phyloP scores from a whole-genome alignment of 768 basidiomycete species.

The Pulveroboletus ravenelii region DNA sequence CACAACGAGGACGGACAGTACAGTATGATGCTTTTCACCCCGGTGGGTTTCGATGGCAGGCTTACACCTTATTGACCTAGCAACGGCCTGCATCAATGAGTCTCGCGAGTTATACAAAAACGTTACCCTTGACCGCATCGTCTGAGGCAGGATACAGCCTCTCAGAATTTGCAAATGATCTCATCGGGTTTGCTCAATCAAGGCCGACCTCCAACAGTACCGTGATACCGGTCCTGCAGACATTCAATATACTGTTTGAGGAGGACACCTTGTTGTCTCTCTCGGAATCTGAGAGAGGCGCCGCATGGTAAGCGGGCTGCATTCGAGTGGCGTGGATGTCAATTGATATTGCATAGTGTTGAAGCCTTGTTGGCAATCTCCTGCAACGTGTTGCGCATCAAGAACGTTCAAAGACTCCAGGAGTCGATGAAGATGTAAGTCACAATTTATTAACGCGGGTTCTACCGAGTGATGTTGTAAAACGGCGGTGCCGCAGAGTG shows the following conservation, averaged over 20 bases:
- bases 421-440: slow-evolving; percentile 81
- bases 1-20: slow-evolving; percentile 80
- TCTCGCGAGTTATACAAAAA: slow-evolving; percentile 53
- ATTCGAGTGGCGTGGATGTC: slow-evolving; percentile 9
- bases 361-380: slow-evolving; percentile 50
- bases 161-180: slow-evolving; percentile 49
- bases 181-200: slow-evolving; percentile 48
- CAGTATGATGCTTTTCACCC: slow-evolving; percentile 46
- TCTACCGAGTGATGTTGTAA: slow-evolving; percentile 8
- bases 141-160: slow-evolving; percentile 41
- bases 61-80: slow-evolving; percentile 35
- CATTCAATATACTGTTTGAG: slow-evolving; percentile 69
- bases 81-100: slow-evolving; percentile 64
- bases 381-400: slow-evolving; percentile 62
- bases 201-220: slow-evolving; percentile 62
- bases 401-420: slow-evolving; percentile 77
- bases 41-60: slow-evolving; percentile 4
- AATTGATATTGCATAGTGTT: slow-evolving; percentile 39
- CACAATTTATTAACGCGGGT: slow-evolving; percentile 26
- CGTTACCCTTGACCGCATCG: slow-evolving; percentile 40
- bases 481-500: slow-evolving; percentile 41
- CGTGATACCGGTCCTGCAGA: slow-evolving; percentile 79
- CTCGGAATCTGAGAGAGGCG: slow-evolving; percentile 41
- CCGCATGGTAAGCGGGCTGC: slow-evolving; percentile 44
- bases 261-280: slow-evolving; percentile 55